Base-by-base conservation (phyloP, 495 filamentous ascomycete genomes). In the Annulohypoxylon bovei region DNA sequence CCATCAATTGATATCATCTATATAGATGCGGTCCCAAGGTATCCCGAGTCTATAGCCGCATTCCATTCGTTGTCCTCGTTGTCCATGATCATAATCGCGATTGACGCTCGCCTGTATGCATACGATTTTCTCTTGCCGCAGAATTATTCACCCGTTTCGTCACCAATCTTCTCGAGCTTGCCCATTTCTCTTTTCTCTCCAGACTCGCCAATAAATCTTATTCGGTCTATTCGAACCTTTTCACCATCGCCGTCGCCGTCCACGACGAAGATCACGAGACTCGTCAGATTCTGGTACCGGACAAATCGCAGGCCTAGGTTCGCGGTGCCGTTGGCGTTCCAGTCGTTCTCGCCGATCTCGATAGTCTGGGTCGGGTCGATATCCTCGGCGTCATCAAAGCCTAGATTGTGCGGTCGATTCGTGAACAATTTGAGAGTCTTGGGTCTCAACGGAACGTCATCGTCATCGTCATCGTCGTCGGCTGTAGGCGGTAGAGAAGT, bases 341-440 rank as follows among this genome's bases (percentile, higher is more conserved):
- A 99, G 78, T 97, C 93, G 47, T 84, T 84, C 27, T 88, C 81
- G 65, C 88, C 81, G 20, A 99, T 83, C 72, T 86, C 87, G 66
- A 97, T 87, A 33, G 80, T 84, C 80, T 98, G 95, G 39, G 92
- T 94, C 2, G 92, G 82, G 16, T 87, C 80, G 56, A 92, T 88
- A 70, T 96, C 93, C 23, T 97, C 93, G 25, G 93, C 95, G 79
- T 98, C 96, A 68, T 98, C 94, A 78, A 99, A 99, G 1, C 93
- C 93, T 40, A 99, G 86, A 65, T 95, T 92, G 75, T 95, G 92
- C 20, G 92, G 84, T 22, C 90, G 89, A 78, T 99, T 99, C 46
- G 86, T 88, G 81, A 93, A 99, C 7, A 99, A 79, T 69, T 91
- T 88, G 69, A 99, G 81, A 6, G 87, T 95, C 76, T 88, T 90